Evolutionary conservation across 768 basidiomycete genomes (phyloP), one percentile per base, ranked within the genome.

Genomic region (Pilatotrama ljubarskyi): DNA sequence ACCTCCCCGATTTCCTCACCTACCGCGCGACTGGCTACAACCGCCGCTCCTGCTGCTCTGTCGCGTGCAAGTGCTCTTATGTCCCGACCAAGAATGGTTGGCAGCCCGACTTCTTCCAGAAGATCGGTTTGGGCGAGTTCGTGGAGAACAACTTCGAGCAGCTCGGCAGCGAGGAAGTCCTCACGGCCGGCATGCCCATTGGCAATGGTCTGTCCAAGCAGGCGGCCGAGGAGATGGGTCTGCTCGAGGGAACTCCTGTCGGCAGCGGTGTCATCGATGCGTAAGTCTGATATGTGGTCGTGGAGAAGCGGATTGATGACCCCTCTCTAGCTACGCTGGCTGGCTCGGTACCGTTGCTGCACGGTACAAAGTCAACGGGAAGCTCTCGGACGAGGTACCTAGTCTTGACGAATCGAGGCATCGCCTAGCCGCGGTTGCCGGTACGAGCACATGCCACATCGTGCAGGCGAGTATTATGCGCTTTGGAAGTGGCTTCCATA

Each of bases 301-400:
- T 44, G 24, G 41, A 5, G 41, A n/a, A 5, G 17, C 24, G 20
- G 20, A 15, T 42, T 51, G 42, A 51, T 67, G 20, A 56, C 44
- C 25, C 26, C 20, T 9, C 17, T 36, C 29, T 63, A 90, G 89
- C 4, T 89, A 98, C 73, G 94, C 97, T 2, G 97, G 97, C 20
- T 98, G 96, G 97, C 78, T 98, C 65, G 97, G 97, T 13, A 98
- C 96, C 0, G 85, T 97, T 43, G 96, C 91, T 6, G 94, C 94
- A 17, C 78, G 87, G 40, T 86, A 85, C 61, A 77, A 72, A 22
- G 71, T 74, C 46, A 81, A 81, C 51, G 77, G 83, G 35, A 73
- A 77, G 59, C 61, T 84, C n/a, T 83, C 82, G 0, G 76, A 75
- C 18, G 70, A 73, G 11, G 68, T 80, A 20, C 91, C 93, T 15